Base-by-base conservation (phyloP, 108 stramenopile species). In the Parietichytrium sp. region DNA sequence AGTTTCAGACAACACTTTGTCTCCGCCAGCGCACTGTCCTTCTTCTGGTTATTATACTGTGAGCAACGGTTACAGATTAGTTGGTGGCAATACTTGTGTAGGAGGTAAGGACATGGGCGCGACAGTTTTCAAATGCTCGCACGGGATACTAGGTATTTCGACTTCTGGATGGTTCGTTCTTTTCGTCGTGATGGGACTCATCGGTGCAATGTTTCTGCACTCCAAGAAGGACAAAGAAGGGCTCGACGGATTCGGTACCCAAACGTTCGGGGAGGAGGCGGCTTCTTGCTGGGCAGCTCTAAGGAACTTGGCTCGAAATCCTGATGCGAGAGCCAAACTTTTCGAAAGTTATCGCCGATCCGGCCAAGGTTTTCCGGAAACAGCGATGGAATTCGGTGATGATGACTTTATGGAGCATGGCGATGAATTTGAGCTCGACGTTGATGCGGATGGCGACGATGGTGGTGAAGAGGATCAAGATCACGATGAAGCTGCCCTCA, bases 1-100 rank as follows among this genome's bases (percentile, higher is more conserved):
- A n/a, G 79, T 80, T 31, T 16, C 61, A 16, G 23, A 50, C 29
- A 6, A 27, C n/a, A 80, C 79, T 20, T 16, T 29, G 25, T 29
- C 16, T 0, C 25, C 29, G 7, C 79, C 79, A 0, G 3, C 7
- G 6, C 8, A 30, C 7, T 80, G 79, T 25, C 79, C 79, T 8
- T 33, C 6, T 16, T n/a, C 50, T 25, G 50, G 45, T 3, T 48
- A 18, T 16, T 80, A 51, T 25, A n/a, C 26, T 4, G 36, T 80
- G 2, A 51, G 45, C 49, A 51, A 50, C 3, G 79, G 79, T 23
- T 80, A 80, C 79, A 49, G 79, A 26, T 23, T 48, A 15, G 79
- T 80, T 12, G 49, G 45, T 23, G 79, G 79, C 3, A 48, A 80
- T 51, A 80, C 79, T 13, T 80, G 79, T 38, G 49, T 16, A 16